phyloP scores from a whole-genome alignment of 495 filamentous ascomycete genomes.

The Penicillium pulvis region DNA sequence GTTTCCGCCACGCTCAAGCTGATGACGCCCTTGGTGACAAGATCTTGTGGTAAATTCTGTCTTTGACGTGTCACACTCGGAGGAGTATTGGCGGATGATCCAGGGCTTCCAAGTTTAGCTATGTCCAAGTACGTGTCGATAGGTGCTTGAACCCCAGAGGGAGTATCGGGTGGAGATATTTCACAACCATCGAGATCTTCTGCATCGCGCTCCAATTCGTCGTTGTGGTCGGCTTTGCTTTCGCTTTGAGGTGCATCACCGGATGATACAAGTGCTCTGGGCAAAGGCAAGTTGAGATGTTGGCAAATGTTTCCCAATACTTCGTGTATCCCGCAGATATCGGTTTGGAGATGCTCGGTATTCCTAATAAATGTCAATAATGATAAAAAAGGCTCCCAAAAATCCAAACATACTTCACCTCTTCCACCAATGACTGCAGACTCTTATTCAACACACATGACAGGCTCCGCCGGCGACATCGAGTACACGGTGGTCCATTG shows the following conservation, averaged over 20 bases:
- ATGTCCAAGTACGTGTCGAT: slow-evolving; percentile 41
- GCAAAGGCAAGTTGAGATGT: slow-evolving; percentile 18
- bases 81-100: slow-evolving; percentile 28
- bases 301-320: slow-evolving; percentile 17
- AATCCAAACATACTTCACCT: slow-evolving; percentile 27
- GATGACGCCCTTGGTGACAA: slow-evolving; percentile 42
- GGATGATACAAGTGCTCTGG: slow-evolving; percentile 17
- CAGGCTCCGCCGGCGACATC: slow-evolving; percentile 41
- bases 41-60: slow-evolving; percentile 31
- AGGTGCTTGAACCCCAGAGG: slow-evolving; percentile 38
- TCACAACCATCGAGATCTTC: slow-evolving; percentile 32
- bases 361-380: slow-evolving; percentile 15
- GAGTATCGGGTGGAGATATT: slow-evolving; percentile 32
- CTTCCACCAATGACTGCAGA: slow-evolving; percentile 44
- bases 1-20: slow-evolving; percentile 34
- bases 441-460: slow-evolving; percentile 49
- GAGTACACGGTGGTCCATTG: slow-evolving; percentile 39
- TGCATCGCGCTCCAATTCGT: slow-evolving; percentile 22
- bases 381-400: not conserved
- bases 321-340: slow-evolving; percentile 17
- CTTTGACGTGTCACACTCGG: slow-evolving; percentile 25
- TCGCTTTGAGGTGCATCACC: slow-evolving; percentile 14
- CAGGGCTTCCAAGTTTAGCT: slow-evolving; percentile 28
- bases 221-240: slow-evolving; percentile 6
- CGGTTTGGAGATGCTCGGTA: slow-evolving; percentile 25